Base-by-base conservation (phyloP, 2,329 filamentous ascomycete genomes). In the Ustulina deusta region DNA sequence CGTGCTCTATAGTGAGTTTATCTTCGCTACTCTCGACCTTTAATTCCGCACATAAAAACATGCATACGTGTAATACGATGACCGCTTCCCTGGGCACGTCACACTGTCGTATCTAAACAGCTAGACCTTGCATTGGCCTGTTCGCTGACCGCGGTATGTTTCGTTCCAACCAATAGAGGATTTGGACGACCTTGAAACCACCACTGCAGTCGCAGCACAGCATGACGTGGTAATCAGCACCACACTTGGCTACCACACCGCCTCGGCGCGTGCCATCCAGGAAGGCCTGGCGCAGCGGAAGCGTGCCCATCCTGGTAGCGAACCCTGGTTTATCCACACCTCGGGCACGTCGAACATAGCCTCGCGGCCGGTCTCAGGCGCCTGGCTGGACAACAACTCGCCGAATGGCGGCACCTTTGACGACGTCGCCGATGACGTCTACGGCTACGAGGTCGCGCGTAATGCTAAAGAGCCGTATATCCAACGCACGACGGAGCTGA, bases 401-500 rank as follows among this genome's bases (percentile, higher is more conserved):
- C 49, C 48, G 10, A 25, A 40, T 1, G 65, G 65, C 34, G 65
- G 58, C 22, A 71, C 77, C 46, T 81, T 84, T 65, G 80, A 80
- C 49, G 83, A 85, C 71, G 74, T 79, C 4, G 65, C 49, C 25
- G 80, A 83, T 9, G 78, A 84, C 57, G 76, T 86, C 22, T 85
- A 83, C 66, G 75, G 67, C 7, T 82, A 81, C 60, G 77, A 82
- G 68, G 77, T 77, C 36, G 67, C 71, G 6, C 78, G 78, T 25
- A 79, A 86, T 52, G 73, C 68, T 0, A 42, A 71, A 0, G 75
- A 81, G 22, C 66, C 75, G 0, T 85, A 84, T 64, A 68, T 71
- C 0, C 83, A 85, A 70, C 81, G 84, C 13, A 81, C 79, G 0
- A 79, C 81, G 1, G 83, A 85, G 64, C 69, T 86, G 6, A 74